Evolutionary conservation across 208 protist species (phyloP).

Genomic region (Crithidia thermophila): DNA sequence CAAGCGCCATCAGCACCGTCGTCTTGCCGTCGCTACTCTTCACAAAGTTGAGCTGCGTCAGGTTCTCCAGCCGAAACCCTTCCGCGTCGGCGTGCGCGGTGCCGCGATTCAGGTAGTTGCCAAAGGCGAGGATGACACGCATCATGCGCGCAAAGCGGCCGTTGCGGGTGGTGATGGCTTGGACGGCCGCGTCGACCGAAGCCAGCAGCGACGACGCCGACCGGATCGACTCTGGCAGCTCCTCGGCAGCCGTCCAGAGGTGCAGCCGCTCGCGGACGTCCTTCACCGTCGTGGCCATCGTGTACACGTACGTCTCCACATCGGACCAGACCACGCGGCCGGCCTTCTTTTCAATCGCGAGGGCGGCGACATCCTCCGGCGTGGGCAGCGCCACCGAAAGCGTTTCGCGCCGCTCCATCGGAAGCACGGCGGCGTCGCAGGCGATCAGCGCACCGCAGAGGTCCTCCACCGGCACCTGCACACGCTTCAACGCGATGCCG

Average conservation of each 20-base stretch:
- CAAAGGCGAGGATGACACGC: conserved; percentile 52
- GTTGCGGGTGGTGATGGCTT: conserved; percentile 44
- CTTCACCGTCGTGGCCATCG: conserved; percentile 47
- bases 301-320: conserved; percentile 67
- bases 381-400: conserved; percentile 53
- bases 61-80: conserved; percentile 75
- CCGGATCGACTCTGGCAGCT: conserved; percentile 49
- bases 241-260: conserved; percentile 59
- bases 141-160: conserved; percentile 62
- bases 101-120: conserved; percentile 78
- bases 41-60: conserved; percentile 71
- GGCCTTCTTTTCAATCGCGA: conserved; percentile 44
- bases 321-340: conserved; percentile 57
- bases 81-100: conserved; percentile 62
- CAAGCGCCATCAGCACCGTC: conserved; percentile 70
- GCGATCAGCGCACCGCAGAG: conserved; percentile 55
- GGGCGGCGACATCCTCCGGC: conserved; percentile 48
- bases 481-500: conserved; percentile 67
- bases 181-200: conserved; percentile 57
- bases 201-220: conserved; percentile 40
- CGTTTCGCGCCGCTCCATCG: conserved; percentile 47
- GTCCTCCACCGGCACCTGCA: conserved; percentile 52
- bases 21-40: conserved; percentile 77
- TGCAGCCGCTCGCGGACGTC: conserved; percentile 75
- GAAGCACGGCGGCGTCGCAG: conserved; percentile 50